A percentile compares a stretch with the other conserved stretches of the same genome.
Evolutionary conservation across 2,329 filamentous ascomycete species (phyloP).

Genomic region (Phialophora macrospora): DNA sequence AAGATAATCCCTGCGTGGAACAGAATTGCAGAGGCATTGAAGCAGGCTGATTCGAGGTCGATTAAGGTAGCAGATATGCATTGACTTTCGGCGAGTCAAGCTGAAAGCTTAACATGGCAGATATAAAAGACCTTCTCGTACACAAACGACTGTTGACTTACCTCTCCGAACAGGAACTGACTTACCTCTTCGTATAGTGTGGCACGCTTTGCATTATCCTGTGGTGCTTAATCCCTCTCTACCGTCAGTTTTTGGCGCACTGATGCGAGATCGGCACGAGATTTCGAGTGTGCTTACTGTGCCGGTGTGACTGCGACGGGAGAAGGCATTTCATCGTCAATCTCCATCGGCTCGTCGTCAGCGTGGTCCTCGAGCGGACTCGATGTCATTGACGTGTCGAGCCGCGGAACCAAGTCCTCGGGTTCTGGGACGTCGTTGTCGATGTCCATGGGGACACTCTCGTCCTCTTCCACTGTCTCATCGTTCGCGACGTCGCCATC

Average conservation of each 20-base stretch:
- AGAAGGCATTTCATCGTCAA: background rate
- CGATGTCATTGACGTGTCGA: background rate
- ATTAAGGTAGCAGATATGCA: background rate
- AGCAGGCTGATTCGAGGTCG: background rate
- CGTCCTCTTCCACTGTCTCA: background rate
- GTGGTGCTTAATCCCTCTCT: background rate
- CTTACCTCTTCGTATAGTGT: background rate
- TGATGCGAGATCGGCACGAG: background rate
- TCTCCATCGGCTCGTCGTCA: conserved; percentile 2
- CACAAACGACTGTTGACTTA: background rate
- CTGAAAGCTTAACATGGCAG: background rate
- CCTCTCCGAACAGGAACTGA: background rate
- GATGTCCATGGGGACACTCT: conserved; percentile 5
- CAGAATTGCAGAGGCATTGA: background rate
- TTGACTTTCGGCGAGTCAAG: background rate
- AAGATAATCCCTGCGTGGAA: background rate
- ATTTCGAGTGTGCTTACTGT: background rate
- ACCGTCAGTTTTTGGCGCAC: background rate
- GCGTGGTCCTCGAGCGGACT: background rate
- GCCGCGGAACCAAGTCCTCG: background rate
- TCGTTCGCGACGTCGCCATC: background rate
- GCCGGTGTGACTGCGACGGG: background rate
- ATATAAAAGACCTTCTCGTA: background rate
- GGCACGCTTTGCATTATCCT: background rate
- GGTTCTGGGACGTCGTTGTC: conserved; percentile 6